Conservation (phyloP, 768 basidiomycete species). For the Leccinum subgranulosum region DNA sequence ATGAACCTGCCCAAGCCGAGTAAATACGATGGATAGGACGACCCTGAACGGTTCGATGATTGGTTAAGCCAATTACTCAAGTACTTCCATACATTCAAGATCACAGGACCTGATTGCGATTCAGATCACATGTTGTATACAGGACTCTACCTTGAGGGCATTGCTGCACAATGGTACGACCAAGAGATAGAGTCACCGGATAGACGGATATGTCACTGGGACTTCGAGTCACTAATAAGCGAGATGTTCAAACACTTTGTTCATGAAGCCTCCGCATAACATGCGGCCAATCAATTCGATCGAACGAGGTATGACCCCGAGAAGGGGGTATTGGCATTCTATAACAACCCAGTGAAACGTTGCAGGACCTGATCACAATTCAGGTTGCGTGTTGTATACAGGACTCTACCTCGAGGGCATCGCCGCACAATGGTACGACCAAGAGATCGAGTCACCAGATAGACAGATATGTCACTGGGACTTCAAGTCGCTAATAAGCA, state of each 20-base stretch:
- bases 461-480: background rate
- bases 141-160: background rate
- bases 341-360: too few species aligned
- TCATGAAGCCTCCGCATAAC: background rate
- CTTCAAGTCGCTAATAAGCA: background rate
- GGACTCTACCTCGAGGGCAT: background rate
- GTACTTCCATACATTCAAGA: background rate
- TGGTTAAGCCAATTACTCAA: background rate
- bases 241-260: background rate
- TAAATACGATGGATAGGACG: background rate
- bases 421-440: background rate
- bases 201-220: background rate
- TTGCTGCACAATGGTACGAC: background rate
- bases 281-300: background rate
- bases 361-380: background rate
- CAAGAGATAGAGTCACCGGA: background rate
- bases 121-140: background rate
- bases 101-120: background rate
- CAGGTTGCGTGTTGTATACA: background rate
- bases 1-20: background rate
- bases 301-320: background rate
- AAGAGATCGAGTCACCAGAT: background rate
- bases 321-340: background rate
- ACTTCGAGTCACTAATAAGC: background rate
- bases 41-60: background rate